Percentiles rank a stretch among this genome's conserved stretches.
Evolutionary conservation across 129 eudicot species (phyloP).

Genomic region (Cynara cardunculus): DNA sequence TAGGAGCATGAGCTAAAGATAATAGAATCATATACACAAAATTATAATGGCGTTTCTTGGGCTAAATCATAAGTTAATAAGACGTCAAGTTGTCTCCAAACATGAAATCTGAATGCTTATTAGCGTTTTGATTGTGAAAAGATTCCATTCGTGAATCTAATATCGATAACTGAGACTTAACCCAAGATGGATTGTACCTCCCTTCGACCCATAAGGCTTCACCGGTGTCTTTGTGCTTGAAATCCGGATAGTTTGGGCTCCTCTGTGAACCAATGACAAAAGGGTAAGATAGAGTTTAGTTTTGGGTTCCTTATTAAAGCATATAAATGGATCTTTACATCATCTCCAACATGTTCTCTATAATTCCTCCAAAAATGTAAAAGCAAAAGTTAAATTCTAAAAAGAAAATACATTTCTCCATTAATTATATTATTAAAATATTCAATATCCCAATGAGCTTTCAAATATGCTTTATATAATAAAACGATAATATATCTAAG

Average conservation of each 20-base stretch:
- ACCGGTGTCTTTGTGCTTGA: conserved; percentile 98
- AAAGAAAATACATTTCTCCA: neutral
- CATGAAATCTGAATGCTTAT: conserved; percentile 37
- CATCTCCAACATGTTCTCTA: neutral
- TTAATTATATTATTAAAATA: neutral
- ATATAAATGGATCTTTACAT: neutral
- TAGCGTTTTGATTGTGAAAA: conserved; percentile 39
- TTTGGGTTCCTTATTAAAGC: neutral
- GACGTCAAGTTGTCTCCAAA: conserved; percentile 30
- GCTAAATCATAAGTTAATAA: conserved; percentile 3
- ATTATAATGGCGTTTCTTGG: neutral
- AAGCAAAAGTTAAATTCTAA: neutral
- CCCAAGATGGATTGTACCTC: conserved; percentile 80
- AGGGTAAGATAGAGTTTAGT: neutral
- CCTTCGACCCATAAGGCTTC: conserved; percentile 96
- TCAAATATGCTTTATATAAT: neutral
- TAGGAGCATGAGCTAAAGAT: neutral
- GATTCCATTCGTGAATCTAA: conserved; percentile 68
- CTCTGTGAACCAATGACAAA: conserved; percentile 45
- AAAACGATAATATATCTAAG: too few species aligned
- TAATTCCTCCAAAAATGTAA: neutral
- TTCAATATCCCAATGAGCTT: neutral
- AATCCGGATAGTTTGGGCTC: conserved; percentile 87
- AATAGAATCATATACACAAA: conserved; percentile 10
- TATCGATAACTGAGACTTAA: conserved; percentile 77